Evolutionary conservation across 1,284 basidiomycete species (phyloP).

Genomic region (Trichosporon sp.): DNA sequence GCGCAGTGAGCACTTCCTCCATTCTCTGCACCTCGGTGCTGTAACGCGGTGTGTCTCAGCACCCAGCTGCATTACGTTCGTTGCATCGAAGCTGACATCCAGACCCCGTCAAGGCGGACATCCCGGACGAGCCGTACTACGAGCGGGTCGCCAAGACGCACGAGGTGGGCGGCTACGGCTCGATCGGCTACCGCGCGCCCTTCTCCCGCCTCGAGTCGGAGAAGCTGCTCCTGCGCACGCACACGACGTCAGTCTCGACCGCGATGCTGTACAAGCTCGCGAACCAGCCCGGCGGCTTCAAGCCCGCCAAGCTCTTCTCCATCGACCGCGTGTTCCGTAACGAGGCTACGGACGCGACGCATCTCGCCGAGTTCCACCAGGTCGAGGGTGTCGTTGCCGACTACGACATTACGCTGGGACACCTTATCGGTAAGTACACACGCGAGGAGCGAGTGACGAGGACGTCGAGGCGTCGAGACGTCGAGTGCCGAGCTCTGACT

Average conservation of each 20-base stretch:
- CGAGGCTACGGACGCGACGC: constrained; percentile 98
- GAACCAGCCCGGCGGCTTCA: constrained; percentile 73
- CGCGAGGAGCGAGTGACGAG: not conserved
- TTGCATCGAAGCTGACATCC: constrained; percentile 12
- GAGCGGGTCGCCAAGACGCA: constrained; percentile 85
- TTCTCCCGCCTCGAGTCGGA: constrained; percentile 90
- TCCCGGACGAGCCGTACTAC: constrained; percentile 84
- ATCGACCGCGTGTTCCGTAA: constrained; percentile 99
- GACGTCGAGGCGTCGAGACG: too few relatives aligned
- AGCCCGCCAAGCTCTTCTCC: constrained; percentile 94
- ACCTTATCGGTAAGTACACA: constrained; percentile 76
- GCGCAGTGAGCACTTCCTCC: not conserved
- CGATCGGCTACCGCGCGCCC: constrained; percentile 96
- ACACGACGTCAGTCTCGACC: constrained; percentile 94
- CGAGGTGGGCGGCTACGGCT: constrained; percentile 88
- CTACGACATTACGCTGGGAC: constrained; percentile 88
- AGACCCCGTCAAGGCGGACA: constrained; percentile 80
- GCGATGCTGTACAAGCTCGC: constrained; percentile 94
- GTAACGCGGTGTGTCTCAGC: too few relatives aligned
- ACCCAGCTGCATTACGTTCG: too few relatives aligned
- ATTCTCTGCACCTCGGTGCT: too few relatives aligned
- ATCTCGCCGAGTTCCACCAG: constrained; percentile 99
- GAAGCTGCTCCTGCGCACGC: constrained; percentile 91
- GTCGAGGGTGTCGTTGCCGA: constrained; percentile 99
- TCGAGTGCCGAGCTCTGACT: too few relatives aligned